phyloP scores from a whole-genome alignment of 2,329 filamentous ascomycete species.

The Amylocarpus encephaloides region DNA sequence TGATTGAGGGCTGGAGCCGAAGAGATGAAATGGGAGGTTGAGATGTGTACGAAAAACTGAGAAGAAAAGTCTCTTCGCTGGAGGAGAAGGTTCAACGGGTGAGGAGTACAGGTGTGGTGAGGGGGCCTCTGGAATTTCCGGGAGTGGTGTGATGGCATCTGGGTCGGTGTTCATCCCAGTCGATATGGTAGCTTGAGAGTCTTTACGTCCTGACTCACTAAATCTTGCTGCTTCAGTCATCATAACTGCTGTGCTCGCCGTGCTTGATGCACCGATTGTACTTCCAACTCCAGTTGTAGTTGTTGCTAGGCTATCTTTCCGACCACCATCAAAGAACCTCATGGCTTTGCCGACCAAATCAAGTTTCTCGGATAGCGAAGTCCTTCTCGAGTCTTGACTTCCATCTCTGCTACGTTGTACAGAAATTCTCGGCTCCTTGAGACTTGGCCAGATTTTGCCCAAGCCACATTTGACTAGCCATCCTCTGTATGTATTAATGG shows the following conservation, averaged over 20 bases:
- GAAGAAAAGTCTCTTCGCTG: slow-evolving; percentile 4
- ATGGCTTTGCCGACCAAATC: slow-evolving; percentile 23
- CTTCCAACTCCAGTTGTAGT: neutral
- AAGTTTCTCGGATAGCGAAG: slow-evolving; percentile 10
- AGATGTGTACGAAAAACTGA: slow-evolving; percentile 22
- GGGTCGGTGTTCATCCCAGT: neutral
- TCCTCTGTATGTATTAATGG: slow-evolving; percentile 43
- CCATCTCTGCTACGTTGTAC: neutral
- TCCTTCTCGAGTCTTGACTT: slow-evolving; percentile 1
- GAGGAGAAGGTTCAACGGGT: neutral
- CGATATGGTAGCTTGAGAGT: slow-evolving; percentile 6
- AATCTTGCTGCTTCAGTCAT: neutral
- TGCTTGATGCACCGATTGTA: too few species aligned
- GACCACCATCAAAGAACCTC: slow-evolving; percentile 20
- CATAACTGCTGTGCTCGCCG: slow-evolving; percentile 5
- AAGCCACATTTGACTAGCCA: slow-evolving; percentile 20
- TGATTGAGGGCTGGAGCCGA: slow-evolving; percentile 1
- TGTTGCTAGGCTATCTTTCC: slow-evolving; percentile 11
- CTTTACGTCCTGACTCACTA: slow-evolving; percentile 2
- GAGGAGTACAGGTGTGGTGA: slow-evolving; percentile 4
- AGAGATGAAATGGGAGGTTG: slow-evolving; percentile 16
- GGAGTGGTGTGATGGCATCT: neutral
- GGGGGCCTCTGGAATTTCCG: neutral
- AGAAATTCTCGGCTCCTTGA: slow-evolving; percentile 13
- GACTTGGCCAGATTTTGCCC: slow-evolving; percentile 20